phyloP scores from a whole-genome alignment of 352 stramenopile species.

The Phytopythium oedochilum region DNA sequence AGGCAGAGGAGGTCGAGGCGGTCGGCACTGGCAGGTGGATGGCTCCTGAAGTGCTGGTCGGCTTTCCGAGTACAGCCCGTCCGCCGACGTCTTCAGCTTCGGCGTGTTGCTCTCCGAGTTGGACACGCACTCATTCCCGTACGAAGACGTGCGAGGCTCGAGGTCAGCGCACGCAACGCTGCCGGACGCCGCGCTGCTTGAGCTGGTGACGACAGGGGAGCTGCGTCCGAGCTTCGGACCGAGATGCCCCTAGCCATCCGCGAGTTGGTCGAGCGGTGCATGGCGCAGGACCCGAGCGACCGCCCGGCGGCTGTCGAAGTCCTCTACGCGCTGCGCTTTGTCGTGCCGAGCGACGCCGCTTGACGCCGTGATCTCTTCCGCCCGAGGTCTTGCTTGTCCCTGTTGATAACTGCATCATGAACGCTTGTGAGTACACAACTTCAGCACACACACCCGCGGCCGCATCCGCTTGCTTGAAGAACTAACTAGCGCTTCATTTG shows the following conservation, averaged over 20 bases:
- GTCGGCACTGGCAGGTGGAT: conserved; percentile 10
- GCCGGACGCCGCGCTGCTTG: neutral
- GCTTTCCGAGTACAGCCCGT: conserved; percentile 44
- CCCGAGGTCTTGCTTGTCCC: too few relatives aligned
- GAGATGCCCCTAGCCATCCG: neutral
- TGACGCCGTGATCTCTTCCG: too few relatives aligned
- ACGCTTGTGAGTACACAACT: too few relatives aligned
- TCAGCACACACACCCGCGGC: too few relatives aligned
- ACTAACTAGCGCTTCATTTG: too few relatives aligned
- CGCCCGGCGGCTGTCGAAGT: neutral
- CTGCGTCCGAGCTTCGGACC: neutral
- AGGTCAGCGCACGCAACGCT: neutral
- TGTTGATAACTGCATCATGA: too few relatives aligned
- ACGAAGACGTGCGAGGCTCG: neutral
- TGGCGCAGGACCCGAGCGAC: neutral
- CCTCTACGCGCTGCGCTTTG: neutral
- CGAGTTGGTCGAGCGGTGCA: neutral
- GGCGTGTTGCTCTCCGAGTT: conserved; percentile 46
- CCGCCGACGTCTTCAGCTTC: conserved; percentile 65
- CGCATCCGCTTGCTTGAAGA: too few relatives aligned
- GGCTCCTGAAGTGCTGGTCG: conserved; percentile 10
- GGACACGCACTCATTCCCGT: conserved; percentile 7
- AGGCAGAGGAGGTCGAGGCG: neutral
- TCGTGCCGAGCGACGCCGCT: too few relatives aligned
- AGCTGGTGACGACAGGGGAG: neutral